phyloP scores from a whole-genome alignment of 2,329 filamentous ascomycete genomes.

The Paecilomyces formosus region DNA sequence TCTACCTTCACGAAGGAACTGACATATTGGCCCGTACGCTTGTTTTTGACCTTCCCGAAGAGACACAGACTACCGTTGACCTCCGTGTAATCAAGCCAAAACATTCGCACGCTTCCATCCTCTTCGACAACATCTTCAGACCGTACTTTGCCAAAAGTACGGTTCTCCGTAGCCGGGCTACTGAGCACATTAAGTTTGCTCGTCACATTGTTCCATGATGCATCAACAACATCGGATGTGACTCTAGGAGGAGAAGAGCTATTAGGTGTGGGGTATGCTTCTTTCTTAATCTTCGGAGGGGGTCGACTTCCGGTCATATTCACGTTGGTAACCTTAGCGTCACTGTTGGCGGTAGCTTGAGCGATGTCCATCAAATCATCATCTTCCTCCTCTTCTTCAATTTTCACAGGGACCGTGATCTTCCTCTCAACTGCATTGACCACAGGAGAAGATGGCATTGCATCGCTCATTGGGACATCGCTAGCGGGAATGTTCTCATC shows the following conservation, averaged over 20 bases:
- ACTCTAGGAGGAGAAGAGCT: slow-evolving; percentile 68
- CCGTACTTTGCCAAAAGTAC: slow-evolving; percentile 69
- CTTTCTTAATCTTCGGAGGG: slow-evolving; percentile 65
- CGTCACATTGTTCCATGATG: slow-evolving; percentile 83
- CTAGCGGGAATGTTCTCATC: slow-evolving; percentile 45
- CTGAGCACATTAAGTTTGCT: slow-evolving; percentile 78
- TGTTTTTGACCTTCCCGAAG: slow-evolving; percentile 94
- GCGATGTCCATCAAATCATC: slow-evolving; percentile 80
- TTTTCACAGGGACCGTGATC: slow-evolving; percentile 46
- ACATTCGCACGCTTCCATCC: slow-evolving; percentile 86
- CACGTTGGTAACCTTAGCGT: slow-evolving; percentile 61
- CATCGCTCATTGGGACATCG: slow-evolving; percentile 77
- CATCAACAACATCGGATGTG: slow-evolving; percentile 58
- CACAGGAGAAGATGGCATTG: slow-evolving; percentile 78
- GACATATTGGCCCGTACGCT: slow-evolving; percentile 66
- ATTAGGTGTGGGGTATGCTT: slow-evolving; percentile 60
- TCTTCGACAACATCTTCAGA: slow-evolving; percentile 82
- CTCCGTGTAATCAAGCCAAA: slow-evolving; percentile 96
- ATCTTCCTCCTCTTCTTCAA: slow-evolving; percentile 63
- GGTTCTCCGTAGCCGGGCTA: slow-evolving; percentile 58
- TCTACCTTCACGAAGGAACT: slow-evolving; percentile 96
- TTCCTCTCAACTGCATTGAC: slow-evolving; percentile 71
- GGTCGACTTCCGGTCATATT: slow-evolving; percentile 79
- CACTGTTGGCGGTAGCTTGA: slow-evolving; percentile 58
- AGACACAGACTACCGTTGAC: slow-evolving; percentile 85